Base-by-base conservation (phyloP, 202 grass and related monocot species). In the Setaria italica region DNA sequence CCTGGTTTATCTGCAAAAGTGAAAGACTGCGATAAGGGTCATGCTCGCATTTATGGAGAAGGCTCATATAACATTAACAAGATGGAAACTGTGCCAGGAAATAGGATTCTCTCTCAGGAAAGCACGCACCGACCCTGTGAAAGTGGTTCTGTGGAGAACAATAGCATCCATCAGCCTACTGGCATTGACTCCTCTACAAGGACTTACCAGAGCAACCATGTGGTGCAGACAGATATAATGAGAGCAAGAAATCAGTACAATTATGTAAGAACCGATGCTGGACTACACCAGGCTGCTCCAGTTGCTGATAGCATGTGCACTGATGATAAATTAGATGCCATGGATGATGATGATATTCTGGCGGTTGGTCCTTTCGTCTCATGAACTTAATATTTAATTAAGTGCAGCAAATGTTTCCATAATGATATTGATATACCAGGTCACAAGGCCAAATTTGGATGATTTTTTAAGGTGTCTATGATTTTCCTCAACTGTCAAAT, bases 341-440 rank as follows among this genome's bases (percentile, higher is more conserved):
- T 95, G 81, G 80, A 90, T 35, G 95, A 92, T 42, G 97, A 99
- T 90, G 93, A 96, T 72, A 58, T 99, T 88, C 74, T 99, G 30
- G 90, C 90, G 80, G 97, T 96, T 85, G 25, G 74, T 76, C 11
- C 76, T 77, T 84, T 84, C 1, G 48, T 77, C 59, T 59, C 30
- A 54, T 80, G 30, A 72, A 4, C 43, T 43, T 43, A 54, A 32
- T 72, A 56, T 84, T 45, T 67, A 11, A 49, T 69, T 67, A 76
- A 84, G 60, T 76, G 51, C 10, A 47, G 70, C 30, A 19, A 79
- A 17, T n/a, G 68, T 54, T 81, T 32, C 32, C 6, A 81, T 46
- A 29, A 72, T 80, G 60, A 75, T 70, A 74, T 83, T 10, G 43
- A 55, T 77, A 6, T 78, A 63, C 54, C 47, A 74, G 19, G 37